Conservation (phyloP, 169 alveolate genomes). For the Cryptosporidium ryanae region DNA sequence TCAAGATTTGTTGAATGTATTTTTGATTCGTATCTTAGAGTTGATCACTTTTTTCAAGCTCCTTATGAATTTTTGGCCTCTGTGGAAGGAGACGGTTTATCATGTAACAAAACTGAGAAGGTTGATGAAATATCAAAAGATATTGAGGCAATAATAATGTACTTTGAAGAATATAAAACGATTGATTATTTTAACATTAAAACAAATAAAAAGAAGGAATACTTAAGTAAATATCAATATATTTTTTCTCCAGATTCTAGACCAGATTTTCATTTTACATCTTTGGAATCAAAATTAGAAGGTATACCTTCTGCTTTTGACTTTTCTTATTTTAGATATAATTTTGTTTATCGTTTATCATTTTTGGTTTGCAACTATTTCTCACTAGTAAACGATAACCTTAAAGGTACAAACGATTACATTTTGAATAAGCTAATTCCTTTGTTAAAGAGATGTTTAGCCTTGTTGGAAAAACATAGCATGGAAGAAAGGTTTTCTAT, state of each 20-base stretch:
- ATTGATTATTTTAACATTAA: background rate
- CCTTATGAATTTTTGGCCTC: slow-evolving; percentile 15
- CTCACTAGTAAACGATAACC: slow-evolving; percentile 10
- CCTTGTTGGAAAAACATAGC: slow-evolving; percentile 11
- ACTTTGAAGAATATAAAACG: slow-evolving; percentile 59
- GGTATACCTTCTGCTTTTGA: slow-evolving; percentile 65
- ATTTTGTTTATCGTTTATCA: slow-evolving; percentile 44
- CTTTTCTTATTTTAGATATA: slow-evolving; percentile 21
- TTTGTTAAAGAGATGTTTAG: slow-evolving; percentile 32
- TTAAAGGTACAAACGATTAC: slow-evolving; percentile 13
- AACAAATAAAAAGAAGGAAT: background rate
- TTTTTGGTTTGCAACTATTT: slow-evolving; percentile 37
- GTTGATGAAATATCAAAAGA: slow-evolving; percentile 47
- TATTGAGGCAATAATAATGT: slow-evolving; percentile 12
- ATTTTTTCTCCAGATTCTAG: background rate
- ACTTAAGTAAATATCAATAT: background rate
- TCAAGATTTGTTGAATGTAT: slow-evolving; percentile 1
- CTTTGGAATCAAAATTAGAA: slow-evolving; percentile 32
- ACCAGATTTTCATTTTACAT: background rate
- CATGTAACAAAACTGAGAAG: slow-evolving; percentile 25
- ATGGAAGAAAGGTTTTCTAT: background rate
- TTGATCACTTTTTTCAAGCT: slow-evolving; percentile 51
- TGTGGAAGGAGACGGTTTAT: background rate
- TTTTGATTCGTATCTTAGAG: slow-evolving; percentile 26
- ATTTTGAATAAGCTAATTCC: slow-evolving; percentile 27